phyloP scores from a whole-genome alignment of 192 early-diverging fungal species.

The Tieghemiomyces parasiticus region DNA sequence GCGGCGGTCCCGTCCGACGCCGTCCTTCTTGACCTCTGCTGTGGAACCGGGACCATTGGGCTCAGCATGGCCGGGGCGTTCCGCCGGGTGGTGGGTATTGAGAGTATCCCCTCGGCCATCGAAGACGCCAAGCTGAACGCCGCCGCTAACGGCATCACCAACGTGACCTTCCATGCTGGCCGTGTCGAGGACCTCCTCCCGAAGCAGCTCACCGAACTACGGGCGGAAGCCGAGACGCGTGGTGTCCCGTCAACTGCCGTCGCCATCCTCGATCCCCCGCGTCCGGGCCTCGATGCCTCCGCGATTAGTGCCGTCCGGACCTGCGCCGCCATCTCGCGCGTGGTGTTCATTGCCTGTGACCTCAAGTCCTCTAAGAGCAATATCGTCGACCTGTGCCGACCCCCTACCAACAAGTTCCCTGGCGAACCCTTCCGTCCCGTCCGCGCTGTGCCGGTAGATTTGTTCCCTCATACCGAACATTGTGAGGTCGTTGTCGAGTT shows the following conservation, averaged over 20 bases:
- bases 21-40: conserved; percentile 58
- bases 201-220: conserved; percentile 14
- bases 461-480: conserved; percentile 61
- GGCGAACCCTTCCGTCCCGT: conserved; percentile 43
- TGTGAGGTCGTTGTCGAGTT: conserved; percentile 58
- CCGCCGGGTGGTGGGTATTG: conserved; percentile 48
- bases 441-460: conserved; percentile 43
- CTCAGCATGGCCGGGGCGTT: conserved; percentile 43
- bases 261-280: conserved; percentile 63
- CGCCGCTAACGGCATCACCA: conserved; percentile 18
- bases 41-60: conserved; percentile 77
- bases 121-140: conserved; percentile 60
- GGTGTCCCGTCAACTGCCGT: conserved; percentile 21
- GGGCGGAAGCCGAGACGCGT: conserved; percentile 16
- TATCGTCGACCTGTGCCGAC: conserved; percentile 53
- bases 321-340: conserved; percentile 30
- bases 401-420: conserved; percentile 39
- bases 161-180: conserved; percentile 39
- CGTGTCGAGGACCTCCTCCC: conserved; percentile 46
- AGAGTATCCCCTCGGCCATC: conserved; percentile 49
- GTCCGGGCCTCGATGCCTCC: conserved; percentile 35
- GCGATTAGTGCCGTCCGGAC: conserved; percentile 48
- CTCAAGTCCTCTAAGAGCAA: conserved; percentile 37
- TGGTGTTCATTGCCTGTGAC: conserved; percentile 61
- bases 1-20: conserved; percentile 16